These are phyloP conservation scores for Pelargonium citronellum DNA, from an alignment of 441 rosid genomes.

Conservation along the genomic window DNA sequence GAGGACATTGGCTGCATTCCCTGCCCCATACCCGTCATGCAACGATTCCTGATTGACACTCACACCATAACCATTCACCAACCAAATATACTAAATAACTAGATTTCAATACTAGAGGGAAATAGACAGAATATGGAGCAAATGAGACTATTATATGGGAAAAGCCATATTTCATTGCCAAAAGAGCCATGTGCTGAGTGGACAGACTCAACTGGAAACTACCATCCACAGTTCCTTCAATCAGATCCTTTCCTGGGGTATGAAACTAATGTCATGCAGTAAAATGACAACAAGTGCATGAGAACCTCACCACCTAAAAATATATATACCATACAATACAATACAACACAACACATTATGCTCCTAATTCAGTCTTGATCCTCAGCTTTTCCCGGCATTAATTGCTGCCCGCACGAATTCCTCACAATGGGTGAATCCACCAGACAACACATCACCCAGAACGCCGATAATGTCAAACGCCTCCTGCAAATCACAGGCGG, in stretches of 20 bases:
- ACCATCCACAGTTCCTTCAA: neutral
- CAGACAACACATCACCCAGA: constrained; percentile 66
- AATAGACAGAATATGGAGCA: no score
- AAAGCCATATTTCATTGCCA: constrained; percentile 8
- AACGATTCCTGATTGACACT: no score
- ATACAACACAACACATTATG: constrained; percentile 16
- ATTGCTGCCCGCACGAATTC: constrained; percentile 80
- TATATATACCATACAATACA: neutral
- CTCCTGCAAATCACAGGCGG: constrained; percentile 77
- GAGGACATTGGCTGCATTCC: no score
- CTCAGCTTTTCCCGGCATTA: constrained; percentile 54
- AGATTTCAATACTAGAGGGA: no score
- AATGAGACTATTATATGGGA: neutral
- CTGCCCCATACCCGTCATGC: no score
- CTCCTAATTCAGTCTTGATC: constrained; percentile 18
- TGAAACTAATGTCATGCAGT: no score
- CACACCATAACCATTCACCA: no score
- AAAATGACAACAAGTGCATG: neutral
- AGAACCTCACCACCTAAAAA: neutral
- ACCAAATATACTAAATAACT: no score
- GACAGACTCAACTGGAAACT: neutral
- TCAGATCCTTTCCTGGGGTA: no score
- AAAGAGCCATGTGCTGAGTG: neutral
- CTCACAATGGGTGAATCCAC: constrained; percentile 60
- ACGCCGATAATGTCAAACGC: constrained; percentile 88